These are phyloP conservation scores for Gyrodon tennesseensis DNA, from an alignment of 1,284 basidiomycete species.

Conservation along the genomic window DNA sequence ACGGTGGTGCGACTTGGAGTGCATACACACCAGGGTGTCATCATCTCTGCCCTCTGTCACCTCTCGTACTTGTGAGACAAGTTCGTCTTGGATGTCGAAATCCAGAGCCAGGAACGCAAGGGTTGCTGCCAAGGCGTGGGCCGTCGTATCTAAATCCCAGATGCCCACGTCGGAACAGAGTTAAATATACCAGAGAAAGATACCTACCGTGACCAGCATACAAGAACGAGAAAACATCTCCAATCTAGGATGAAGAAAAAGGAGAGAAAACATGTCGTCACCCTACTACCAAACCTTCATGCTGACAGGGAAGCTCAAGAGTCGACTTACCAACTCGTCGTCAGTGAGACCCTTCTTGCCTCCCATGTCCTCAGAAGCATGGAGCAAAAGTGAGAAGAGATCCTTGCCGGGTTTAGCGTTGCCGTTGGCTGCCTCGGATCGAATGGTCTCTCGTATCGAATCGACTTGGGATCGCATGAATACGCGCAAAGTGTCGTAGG, in stretches of 20 bases:
- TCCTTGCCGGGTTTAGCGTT: constrained; percentile 38
- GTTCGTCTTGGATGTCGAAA: constrained; percentile 51
- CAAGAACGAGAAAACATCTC: constrained; percentile 55
- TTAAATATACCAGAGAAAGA: background rate
- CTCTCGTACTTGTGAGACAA: constrained; percentile 47
- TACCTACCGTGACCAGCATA: constrained; percentile 57
- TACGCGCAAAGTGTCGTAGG: constrained; percentile 36
- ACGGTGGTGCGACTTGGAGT: constrained; percentile 28
- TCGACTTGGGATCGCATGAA: constrained; percentile 50
- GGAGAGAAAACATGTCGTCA: no score
- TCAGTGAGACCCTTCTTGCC: constrained; percentile 51
- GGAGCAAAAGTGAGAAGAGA: constrained; percentile 53
- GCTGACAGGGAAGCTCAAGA: background rate
- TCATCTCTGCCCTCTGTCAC: constrained; percentile 46
- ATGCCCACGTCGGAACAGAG: background rate
- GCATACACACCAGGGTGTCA: constrained; percentile 43
- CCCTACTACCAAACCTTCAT: background rate
- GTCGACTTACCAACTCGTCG: constrained; percentile 49
- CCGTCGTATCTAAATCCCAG: constrained; percentile 51
- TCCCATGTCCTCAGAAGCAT: constrained; percentile 50
- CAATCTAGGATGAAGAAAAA: constrained; percentile 46
- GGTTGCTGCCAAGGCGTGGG: constrained; percentile 52
- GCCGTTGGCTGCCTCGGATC: constrained; percentile 25
- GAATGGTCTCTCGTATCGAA: constrained; percentile 45
- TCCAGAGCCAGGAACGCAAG: constrained; percentile 45